Conservation (phyloP, 768 basidiomycete species). For the Lyophyllum semitale region DNA sequence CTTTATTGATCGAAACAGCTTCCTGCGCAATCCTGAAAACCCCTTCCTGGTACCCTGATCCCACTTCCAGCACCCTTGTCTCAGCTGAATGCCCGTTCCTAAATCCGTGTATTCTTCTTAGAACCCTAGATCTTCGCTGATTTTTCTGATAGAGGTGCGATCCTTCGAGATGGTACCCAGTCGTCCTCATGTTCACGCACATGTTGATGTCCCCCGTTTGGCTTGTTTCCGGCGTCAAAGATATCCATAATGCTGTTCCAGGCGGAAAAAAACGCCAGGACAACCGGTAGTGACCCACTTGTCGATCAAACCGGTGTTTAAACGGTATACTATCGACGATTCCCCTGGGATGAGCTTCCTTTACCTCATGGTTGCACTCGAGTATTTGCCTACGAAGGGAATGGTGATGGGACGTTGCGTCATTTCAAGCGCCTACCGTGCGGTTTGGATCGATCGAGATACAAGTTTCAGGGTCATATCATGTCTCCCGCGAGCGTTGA, state of each 20-base stretch:
- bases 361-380: slow-evolving; percentile 32
- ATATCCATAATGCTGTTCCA: slow-evolving; percentile 6
- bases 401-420: not conserved
- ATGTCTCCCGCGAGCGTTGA: slow-evolving; percentile 19
- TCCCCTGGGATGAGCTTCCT: slow-evolving; percentile 11
- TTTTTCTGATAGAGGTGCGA: slow-evolving; percentile 20
- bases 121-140: slow-evolving; percentile 22
- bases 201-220: slow-evolving; percentile 33
- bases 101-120: slow-evolving; percentile 14
- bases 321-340: not conserved
- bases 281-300: not conserved
- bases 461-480: not conserved
- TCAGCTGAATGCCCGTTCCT: slow-evolving; percentile 13
- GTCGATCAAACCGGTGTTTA: not conserved
- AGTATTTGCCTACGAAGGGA: not conserved
- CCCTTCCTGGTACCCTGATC: slow-evolving; percentile 12
- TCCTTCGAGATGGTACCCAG: slow-evolving; percentile 11
- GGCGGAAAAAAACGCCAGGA: slow-evolving; percentile 10
- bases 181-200: slow-evolving; percentile 41
- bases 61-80: slow-evolving; percentile 8
- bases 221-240: slow-evolving; percentile 6
- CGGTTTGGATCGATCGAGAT: too few species aligned
- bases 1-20: not conserved
- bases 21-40: slow-evolving; percentile 4
- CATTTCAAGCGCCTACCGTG: not conserved